A percentile compares a stretch with the other conserved stretches of the same genome.
These are phyloP conservation scores for Abrus pulchellus DNA, from an alignment of 306 rosid species.

Conservation along the genomic window DNA sequence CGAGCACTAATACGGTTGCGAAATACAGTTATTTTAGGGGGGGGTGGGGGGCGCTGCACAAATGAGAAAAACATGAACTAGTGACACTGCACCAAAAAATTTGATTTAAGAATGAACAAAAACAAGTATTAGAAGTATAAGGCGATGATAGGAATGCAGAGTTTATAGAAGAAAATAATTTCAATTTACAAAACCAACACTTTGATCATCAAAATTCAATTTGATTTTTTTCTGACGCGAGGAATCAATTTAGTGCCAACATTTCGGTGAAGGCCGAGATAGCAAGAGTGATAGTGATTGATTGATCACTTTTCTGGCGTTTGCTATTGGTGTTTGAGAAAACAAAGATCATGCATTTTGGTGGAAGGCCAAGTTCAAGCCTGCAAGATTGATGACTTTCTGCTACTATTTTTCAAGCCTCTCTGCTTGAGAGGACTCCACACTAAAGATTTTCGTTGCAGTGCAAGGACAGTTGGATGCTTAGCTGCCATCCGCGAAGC, in stretches of 20 bases:
- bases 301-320: too few species aligned
- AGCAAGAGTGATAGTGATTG: too few species aligned
- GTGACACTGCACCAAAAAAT: too few species aligned
- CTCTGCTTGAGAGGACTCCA: conserved; percentile 88
- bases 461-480: conserved; percentile 60
- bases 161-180: too few species aligned
- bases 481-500: conserved; percentile 48
- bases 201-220: conserved; percentile 7
- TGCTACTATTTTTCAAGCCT: conserved; percentile 52
- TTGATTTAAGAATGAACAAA: too few species aligned
- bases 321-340: conserved; percentile 2
- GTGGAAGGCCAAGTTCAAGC: conserved; percentile 50
- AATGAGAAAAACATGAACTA: too few species aligned
- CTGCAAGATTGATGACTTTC: conserved; percentile 70
- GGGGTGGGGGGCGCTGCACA: too few species aligned
- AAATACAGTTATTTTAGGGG: too few species aligned
- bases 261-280: too few species aligned
- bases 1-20: too few species aligned
- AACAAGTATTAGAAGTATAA: too few species aligned
- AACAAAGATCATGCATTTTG: conserved; percentile 56
- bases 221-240: not conserved
- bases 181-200: not conserved
- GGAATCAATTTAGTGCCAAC: conserved; percentile 2
- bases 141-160: too few species aligned
- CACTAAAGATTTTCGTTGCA: conserved; percentile 68